Evolutionary conservation across 805 yeast species (phyloP), one percentile per base, ranked within the genome.

Genomic region (Candida oleophila): DNA sequence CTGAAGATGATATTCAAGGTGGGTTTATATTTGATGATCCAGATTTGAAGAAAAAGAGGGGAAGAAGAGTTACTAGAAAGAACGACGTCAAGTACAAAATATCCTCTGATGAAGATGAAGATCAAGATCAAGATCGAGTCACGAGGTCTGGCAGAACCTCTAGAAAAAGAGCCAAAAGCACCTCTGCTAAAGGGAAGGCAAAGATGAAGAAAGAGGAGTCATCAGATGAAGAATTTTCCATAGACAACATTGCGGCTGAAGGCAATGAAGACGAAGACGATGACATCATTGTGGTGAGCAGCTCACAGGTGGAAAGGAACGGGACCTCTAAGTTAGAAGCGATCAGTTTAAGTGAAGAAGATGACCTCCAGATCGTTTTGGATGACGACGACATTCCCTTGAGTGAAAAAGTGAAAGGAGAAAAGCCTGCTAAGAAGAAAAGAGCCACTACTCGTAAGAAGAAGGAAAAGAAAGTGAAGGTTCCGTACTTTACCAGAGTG

Each of bases 401-500:
- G 38, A 49, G 55, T 7, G 37, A 25, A 28, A 3, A 16, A 21
- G 47, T 19, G 20, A 19, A 19, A 21, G 37, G 37, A 5, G 44
- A 15, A 16, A 47, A 42, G 37, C n/a, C 37, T 34, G 35, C 39
- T 48, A 61, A 61, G 41, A 61, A 60, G 49, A 25, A 41, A 21
- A 30, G 44, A 38, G 49, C 62, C 25, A 55, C 53, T 11, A 54
- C 60, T 50, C 49, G 61, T 18, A 68, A 65, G 53, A 64, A 68
- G 53, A 66, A 69, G 48, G 68, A 64, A 28, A 74, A 76, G 11
- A 76, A 77, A 53, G 83, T 81, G 5, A 84, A 83, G 55, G 68
- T 83, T 3, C 83, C 90, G 1, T 82, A 83, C 30, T 85, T 78
- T 64, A 83, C 86, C 38, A 71, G 92, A 41, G 77, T 82, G 59